phyloP scores from a whole-genome alignment of 208 protist genomes.

The Trypanosoma mega region DNA sequence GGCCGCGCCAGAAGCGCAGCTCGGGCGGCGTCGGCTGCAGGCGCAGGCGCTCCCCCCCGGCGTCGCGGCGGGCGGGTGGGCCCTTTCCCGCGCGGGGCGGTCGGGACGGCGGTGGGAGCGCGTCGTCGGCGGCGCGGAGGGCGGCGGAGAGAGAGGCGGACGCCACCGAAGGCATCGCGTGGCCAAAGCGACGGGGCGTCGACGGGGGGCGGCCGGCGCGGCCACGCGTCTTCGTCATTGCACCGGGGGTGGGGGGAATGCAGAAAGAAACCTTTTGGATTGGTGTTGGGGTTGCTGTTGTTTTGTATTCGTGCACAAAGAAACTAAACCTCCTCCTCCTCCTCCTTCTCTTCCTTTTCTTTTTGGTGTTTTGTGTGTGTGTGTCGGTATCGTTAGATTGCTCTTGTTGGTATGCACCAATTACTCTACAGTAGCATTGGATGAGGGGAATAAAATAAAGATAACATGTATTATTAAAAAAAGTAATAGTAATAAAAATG shows the following conservation, averaged over 20 bases:
- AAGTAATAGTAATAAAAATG: too few relatives aligned
- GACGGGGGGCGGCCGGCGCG: background rate
- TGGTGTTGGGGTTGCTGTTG: too few relatives aligned
- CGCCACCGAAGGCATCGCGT: background rate
- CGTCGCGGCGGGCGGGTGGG: background rate
- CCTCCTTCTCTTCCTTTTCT: background rate
- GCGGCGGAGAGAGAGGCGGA: background rate
- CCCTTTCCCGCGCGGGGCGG: background rate
- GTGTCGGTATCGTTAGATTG: too few relatives aligned
- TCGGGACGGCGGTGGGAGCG: background rate
- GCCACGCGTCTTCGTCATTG: background rate
- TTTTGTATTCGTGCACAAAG: too few relatives aligned
- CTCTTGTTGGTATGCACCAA: too few relatives aligned
- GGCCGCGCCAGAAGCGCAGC: slow-evolving; percentile 24
- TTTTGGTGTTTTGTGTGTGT: too few relatives aligned
- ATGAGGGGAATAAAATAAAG: too few relatives aligned
- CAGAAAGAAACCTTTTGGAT: too few relatives aligned
- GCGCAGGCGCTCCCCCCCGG: background rate
- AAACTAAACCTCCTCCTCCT: background rate
- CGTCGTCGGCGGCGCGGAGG: background rate
- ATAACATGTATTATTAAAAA: too few relatives aligned
- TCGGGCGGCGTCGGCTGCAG: slow-evolving; percentile 14
- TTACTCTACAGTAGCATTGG: too few relatives aligned
- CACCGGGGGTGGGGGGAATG: slow-evolving; percentile 12
- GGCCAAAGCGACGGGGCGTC: slow-evolving; percentile 1